These are phyloP conservation scores for Aspergillus sp. DNA, from an alignment of 2,329 filamentous ascomycete species.

Conservation along the genomic window DNA sequence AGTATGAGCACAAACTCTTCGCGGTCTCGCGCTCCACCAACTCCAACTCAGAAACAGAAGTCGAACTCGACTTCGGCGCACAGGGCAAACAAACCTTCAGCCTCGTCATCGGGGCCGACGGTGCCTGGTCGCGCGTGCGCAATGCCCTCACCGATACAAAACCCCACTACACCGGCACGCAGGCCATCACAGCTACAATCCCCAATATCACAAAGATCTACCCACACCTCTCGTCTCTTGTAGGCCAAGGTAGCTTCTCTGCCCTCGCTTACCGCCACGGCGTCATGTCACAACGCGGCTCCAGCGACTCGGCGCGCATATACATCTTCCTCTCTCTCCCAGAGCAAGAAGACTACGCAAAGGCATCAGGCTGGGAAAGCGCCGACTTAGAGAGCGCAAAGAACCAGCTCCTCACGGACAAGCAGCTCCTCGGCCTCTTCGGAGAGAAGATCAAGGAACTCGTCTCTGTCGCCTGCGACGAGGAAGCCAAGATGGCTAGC, in stretches of 20 bases:
- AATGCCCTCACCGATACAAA: constrained; percentile 18
- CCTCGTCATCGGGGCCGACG: constrained; percentile 30
- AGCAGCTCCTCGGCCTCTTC: background rate
- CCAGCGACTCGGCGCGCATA: constrained; percentile 23
- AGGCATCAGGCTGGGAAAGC: background rate
- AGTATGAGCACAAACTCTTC: constrained; percentile 25
- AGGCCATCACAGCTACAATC: constrained; percentile 19
- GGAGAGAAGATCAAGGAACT: constrained; percentile 18
- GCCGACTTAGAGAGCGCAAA: background rate
- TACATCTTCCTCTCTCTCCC: constrained; percentile 23
- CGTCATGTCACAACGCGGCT: constrained; percentile 27
- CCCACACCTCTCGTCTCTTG: constrained; percentile 23
- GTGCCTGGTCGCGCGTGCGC: constrained; percentile 29
- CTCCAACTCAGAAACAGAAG: background rate
- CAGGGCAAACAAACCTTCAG: constrained; percentile 14
- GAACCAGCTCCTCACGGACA: background rate
- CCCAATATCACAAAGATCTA: constrained; percentile 20
- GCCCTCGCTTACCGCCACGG: constrained; percentile 24
- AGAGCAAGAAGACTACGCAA: background rate
- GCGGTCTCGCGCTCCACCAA: background rate
- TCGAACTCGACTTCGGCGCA: constrained; percentile 20
- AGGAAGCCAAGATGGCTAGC: constrained; percentile 1
- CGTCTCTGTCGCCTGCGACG: constrained; percentile 21
- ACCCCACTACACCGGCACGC: constrained; percentile 22
- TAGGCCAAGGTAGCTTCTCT: constrained; percentile 29